Evolutionary conservation across 2,329 filamentous ascomycete genomes (phyloP).

Genomic region (Aspergillus sp.): DNA sequence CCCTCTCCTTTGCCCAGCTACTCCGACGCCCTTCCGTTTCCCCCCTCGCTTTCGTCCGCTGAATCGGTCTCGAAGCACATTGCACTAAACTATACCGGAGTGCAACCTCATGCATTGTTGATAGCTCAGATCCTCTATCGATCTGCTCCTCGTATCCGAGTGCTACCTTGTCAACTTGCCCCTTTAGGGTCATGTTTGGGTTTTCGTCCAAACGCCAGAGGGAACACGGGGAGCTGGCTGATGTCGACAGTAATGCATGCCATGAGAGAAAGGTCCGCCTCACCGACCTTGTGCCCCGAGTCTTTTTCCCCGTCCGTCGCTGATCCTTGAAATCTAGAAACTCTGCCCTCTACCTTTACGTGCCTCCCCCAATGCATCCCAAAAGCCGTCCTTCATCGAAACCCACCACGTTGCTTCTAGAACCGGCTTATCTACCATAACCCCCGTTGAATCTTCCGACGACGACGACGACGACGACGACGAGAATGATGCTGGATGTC

Average conservation of each 20-base stretch:
- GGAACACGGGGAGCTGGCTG: slow-evolving; percentile 56
- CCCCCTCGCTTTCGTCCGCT: background rate
- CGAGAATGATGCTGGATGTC: slow-evolving; percentile 10
- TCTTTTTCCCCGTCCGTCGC: background rate
- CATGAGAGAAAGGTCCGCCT: slow-evolving; percentile 27
- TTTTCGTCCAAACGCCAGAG: slow-evolving; percentile 27
- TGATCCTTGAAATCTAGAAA: slow-evolving; percentile 24
- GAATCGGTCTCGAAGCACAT: background rate
- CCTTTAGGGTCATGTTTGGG: slow-evolving; percentile 20
- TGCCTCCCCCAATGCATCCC: slow-evolving; percentile 23
- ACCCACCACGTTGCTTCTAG: slow-evolving; percentile 13
- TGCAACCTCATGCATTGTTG: background rate
- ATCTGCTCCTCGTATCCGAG: background rate
- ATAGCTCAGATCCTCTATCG: background rate
- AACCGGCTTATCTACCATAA: slow-evolving; percentile 29
- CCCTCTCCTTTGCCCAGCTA: no score
- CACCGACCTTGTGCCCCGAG: background rate
- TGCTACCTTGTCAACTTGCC: background rate
- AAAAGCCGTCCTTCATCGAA: slow-evolving; percentile 19
- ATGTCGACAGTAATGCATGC: slow-evolving; percentile 55
- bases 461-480: slow-evolving; percentile 38
- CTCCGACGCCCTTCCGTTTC: no score
- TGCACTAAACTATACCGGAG: background rate
- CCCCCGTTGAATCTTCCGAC: slow-evolving; percentile 38
- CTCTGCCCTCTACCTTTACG: slow-evolving; percentile 32